These are phyloP conservation scores for Xylariaceae sp. DNA, from an alignment of 2,329 filamentous ascomycete genomes.

Conservation along the genomic window DNA sequence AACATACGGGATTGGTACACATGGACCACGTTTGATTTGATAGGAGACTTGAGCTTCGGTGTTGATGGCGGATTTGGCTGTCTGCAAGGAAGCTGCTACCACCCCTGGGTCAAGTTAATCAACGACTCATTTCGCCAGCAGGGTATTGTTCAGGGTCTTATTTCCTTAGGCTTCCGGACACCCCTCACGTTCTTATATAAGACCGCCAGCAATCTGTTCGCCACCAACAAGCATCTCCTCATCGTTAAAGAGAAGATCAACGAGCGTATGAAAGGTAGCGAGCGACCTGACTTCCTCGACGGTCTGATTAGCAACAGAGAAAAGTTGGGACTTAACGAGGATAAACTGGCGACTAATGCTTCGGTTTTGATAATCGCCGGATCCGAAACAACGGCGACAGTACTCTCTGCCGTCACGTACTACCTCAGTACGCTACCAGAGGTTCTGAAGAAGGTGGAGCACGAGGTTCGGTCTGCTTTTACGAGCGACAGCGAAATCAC, in stretches of 20 bases:
- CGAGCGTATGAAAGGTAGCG: conserved; percentile 25
- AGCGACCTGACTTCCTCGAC: conserved; percentile 33
- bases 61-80: conserved; percentile 37
- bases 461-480: conserved; percentile 41
- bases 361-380: conserved; percentile 41
- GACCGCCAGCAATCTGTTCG: neutral
- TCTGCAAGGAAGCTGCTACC: conserved; percentile 30
- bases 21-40: conserved; percentile 41
- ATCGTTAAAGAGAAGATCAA: conserved; percentile 24
- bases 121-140: conserved; percentile 21
- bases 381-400: conserved; percentile 49
- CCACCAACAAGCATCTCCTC: conserved; percentile 13
- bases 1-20: conserved; percentile 40
- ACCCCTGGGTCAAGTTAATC: conserved; percentile 34
- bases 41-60: conserved; percentile 47
- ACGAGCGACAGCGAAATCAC: conserved; percentile 38
- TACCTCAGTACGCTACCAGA: conserved; percentile 38
- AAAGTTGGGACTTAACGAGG: conserved; percentile 7
- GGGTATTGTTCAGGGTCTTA: conserved; percentile 8
- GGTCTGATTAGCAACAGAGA: conserved; percentile 24
- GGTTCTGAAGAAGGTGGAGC: conserved; percentile 29
- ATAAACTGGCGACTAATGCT: conserved; percentile 19
- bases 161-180: conserved; percentile 4
- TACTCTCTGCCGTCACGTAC: conserved; percentile 39
- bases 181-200: conserved; percentile 8